Conservation (phyloP, 177 flowering plant genomes). For the Vitis hybrid region DNA sequence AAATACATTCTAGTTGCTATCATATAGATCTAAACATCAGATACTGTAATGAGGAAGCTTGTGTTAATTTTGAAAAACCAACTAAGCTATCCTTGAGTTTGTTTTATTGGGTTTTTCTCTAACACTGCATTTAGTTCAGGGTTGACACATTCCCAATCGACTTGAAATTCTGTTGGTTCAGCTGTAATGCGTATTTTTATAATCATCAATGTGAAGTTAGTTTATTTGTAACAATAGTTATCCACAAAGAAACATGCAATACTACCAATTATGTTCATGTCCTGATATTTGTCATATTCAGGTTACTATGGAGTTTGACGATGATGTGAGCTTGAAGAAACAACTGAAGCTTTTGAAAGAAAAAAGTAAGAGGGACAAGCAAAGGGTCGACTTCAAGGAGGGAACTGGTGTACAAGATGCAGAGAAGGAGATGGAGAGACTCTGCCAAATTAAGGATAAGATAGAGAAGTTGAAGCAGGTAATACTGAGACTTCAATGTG, state of each 20-base stretch:
- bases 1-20: too few species aligned
- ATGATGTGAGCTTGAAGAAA: conserved; percentile 50
- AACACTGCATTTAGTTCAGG: too few species aligned
- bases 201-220: background rate
- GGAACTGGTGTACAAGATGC: conserved; percentile 27
- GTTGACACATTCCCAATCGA: too few species aligned
- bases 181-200: background rate
- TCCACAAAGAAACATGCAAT: background rate
- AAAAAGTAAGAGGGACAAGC: conserved; percentile 36
- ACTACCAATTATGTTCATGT: conserved; percentile 2
- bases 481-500: conserved; percentile 23
- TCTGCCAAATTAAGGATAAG: conserved; percentile 45
- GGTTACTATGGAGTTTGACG: conserved; percentile 43
- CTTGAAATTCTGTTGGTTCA: too few species aligned
- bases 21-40: too few species aligned
- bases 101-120: too few species aligned
- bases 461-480: conserved; percentile 47
- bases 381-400: conserved; percentile 12
- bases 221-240: background rate
- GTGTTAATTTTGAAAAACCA: too few species aligned
- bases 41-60: too few species aligned
- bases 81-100: too few species aligned
- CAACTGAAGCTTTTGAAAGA: conserved; percentile 34
- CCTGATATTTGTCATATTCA: conserved; percentile 17
- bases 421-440: conserved; percentile 64